A percentile compares a stretch with the other conserved stretches of the same genome.
These are phyloP conservation scores for Globisporangium spiculum DNA, from an alignment of 352 stramenopile species.

Conservation along the genomic window DNA sequence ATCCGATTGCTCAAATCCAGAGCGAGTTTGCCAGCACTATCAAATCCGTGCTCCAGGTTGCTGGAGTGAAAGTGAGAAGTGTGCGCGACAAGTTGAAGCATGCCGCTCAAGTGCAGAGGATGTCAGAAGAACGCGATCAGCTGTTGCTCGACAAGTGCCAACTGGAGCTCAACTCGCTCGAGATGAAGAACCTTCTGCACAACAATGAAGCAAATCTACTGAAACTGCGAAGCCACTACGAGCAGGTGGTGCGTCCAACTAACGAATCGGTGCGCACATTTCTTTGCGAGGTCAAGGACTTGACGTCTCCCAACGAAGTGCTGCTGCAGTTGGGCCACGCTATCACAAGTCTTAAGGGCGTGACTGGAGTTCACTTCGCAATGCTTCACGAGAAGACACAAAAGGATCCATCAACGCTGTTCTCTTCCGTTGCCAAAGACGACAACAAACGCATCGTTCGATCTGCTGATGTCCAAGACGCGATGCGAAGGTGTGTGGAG, in stretches of 20 bases:
- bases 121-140: conserved; percentile 1
- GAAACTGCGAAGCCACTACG: neutral
- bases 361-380: conserved; percentile 3
- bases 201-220: conserved; percentile 8
- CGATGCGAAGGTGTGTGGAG: conserved; percentile 1
- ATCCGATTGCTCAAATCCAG: neutral
- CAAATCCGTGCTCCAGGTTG: neutral
- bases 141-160: conserved; percentile 12
- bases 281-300: conserved; percentile 2
- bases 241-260: neutral
- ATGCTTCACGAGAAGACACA: neutral
- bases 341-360: conserved; percentile 1
- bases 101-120: neutral
- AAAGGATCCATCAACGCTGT: neutral
- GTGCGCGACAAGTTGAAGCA: neutral
- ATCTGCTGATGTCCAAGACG: conserved; percentile 7
- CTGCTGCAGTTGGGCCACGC: conserved; percentile 1
- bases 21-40: neutral
- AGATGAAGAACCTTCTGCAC: conserved; percentile 18
- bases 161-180: conserved; percentile 16
- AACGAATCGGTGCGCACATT: neutral
- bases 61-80: neutral
- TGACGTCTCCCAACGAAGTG: neutral
- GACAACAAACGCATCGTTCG: neutral
- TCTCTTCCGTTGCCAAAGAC: conserved; percentile 1